phyloP scores from a whole-genome alignment of 192 early-diverging fungal genomes.

The Gorgonomyces haynaldii region DNA sequence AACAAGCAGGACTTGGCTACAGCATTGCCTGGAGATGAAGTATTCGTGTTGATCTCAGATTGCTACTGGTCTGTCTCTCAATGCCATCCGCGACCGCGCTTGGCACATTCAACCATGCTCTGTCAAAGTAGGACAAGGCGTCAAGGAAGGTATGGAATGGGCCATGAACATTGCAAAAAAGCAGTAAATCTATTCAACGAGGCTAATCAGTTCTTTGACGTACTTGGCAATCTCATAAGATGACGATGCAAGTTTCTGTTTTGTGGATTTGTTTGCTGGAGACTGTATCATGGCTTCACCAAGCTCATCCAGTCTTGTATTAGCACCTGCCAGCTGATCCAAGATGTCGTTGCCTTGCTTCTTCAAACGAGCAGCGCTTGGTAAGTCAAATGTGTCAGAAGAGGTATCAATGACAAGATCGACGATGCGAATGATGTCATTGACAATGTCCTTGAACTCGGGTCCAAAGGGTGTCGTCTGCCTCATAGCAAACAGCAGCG shows the following conservation, averaged over 20 bases:
- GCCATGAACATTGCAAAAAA: slow-evolving; percentile 22
- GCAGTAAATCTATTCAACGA: slow-evolving; percentile 37
- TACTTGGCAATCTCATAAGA: slow-evolving; percentile 79
- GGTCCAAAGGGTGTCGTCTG: slow-evolving; percentile 30
- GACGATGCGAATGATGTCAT: slow-evolving; percentile 48
- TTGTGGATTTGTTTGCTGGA: slow-evolving; percentile 48
- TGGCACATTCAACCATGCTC: slow-evolving; percentile 55
- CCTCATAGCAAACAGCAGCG: slow-evolving; percentile 51
- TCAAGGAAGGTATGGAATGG: slow-evolving; percentile 50
- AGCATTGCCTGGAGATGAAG: slow-evolving; percentile 41
- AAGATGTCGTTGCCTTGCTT: slow-evolving; percentile 46
- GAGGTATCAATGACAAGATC: slow-evolving; percentile 35
- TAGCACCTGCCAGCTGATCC: slow-evolving; percentile 38
- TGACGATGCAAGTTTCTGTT: slow-evolving; percentile 71
- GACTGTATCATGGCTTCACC: slow-evolving; percentile 34
- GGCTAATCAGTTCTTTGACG: slow-evolving; percentile 69
- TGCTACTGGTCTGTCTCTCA: slow-evolving; percentile 39
- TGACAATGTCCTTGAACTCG: slow-evolving; percentile 43
- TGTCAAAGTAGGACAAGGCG: slow-evolving; percentile 34
- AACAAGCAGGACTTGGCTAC: slow-evolving; percentile 91
- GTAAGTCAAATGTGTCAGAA: too few relatives aligned
- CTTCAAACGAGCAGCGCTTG: slow-evolving; percentile 21
- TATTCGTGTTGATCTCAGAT: slow-evolving; percentile 24
- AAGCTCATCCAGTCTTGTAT: slow-evolving; percentile 45
- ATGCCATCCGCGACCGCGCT: slow-evolving; percentile 40